Evolutionary conservation across 2,329 filamentous ascomycete species (phyloP).

Genomic region (Emmonsiellopsis sp.): DNA sequence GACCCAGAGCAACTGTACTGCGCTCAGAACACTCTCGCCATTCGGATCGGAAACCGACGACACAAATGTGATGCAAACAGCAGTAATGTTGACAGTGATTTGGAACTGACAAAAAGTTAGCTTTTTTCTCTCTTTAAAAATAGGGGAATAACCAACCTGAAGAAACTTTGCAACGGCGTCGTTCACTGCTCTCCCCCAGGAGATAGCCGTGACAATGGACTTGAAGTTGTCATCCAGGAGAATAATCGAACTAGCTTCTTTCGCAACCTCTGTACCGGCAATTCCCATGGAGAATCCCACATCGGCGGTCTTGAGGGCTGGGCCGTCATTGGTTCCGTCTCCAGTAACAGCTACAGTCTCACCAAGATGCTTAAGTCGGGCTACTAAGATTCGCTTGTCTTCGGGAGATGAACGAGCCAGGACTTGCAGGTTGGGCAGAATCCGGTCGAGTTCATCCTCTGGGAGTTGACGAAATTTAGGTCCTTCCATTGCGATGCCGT

Average conservation of each 20-base stretch:
- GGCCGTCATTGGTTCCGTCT: conserved; percentile 58
- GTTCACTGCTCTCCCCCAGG: conserved; percentile 61
- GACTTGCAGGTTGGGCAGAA: conserved; percentile 52
- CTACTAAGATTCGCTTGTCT: conserved; percentile 56
- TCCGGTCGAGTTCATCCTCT: conserved; percentile 48
- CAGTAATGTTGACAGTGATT: conserved; percentile 82
- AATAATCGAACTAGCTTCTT: conserved; percentile 60
- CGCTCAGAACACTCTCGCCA: conserved; percentile 69
- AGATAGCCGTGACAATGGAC: conserved; percentile 56
- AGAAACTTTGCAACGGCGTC: conserved; percentile 60
- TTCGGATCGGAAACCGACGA: conserved; percentile 64
- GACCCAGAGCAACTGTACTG: conserved; percentile 90
- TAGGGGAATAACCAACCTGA: conserved; percentile 27
- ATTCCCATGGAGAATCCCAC: conserved; percentile 62
- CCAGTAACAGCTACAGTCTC: conserved; percentile 56
- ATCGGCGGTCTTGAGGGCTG: conserved; percentile 56
- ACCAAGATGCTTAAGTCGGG: conserved; percentile 51
- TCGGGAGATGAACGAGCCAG: conserved; percentile 57
- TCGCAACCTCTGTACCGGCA: conserved; percentile 57
- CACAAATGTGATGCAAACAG: conserved; percentile 77
- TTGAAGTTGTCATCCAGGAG: conserved; percentile 58
- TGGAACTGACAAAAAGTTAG: conserved; percentile 27
- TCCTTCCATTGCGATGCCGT: conserved; percentile 59
- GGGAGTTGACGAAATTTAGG: conserved; percentile 55
- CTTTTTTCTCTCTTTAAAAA: background rate